Base-by-base conservation (phyloP, 371 early-diverging fungal genomes). In the Rhizopus microsporus region DNA sequence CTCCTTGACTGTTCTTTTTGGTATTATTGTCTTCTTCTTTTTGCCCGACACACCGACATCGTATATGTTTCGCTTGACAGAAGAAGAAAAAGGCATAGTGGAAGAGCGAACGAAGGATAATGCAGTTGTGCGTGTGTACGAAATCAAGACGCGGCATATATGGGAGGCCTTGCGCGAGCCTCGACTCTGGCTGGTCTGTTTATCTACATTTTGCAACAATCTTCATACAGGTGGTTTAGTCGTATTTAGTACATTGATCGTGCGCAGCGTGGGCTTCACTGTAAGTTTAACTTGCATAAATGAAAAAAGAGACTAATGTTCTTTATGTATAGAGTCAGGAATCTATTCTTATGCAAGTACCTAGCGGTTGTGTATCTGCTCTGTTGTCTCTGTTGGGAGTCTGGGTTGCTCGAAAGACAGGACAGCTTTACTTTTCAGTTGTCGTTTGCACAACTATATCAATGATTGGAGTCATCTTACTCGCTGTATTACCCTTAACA, bases 321-420 rank as follows among this genome's bases (percentile, higher is more conserved):
- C 0, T 16, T 43, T 46, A 44, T 34, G 16, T 49, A 35, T 37
- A 60, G 63, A 48, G 55, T 32, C 64, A 12, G 39, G 48, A 68
- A 34, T 52, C 77, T 1, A 76, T 76, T 51, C 50, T 76, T 4
- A 53, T 76, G 8, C 71, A 71, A 43, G 59, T 67, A 9, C 71
- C 74, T 13, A 45, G 55, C 33, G 77, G 72, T 13, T 17, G 54
- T 13, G 31, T 38, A 1, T 32, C 67, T 47, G 62, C 63, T 9
- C 13, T 63, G 2, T 65, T 66, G 17, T 49, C 49, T 8, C 16
- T 62, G 1, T 4, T 65, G 0, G 63, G 60, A 5, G 53, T 56
- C 3, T 37, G 54, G 15, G 39, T 72, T 37, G 55, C 64, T 7
- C 64, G 59, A 29, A 69, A 59, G 15, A 59, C 62, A 0, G 49